Percentiles rank a stretch among this genome's conserved stretches.
These are phyloP conservation scores for Tolypocladium inflatum DNA, from an alignment of 2,329 filamentous ascomycete species.

Conservation along the genomic window DNA sequence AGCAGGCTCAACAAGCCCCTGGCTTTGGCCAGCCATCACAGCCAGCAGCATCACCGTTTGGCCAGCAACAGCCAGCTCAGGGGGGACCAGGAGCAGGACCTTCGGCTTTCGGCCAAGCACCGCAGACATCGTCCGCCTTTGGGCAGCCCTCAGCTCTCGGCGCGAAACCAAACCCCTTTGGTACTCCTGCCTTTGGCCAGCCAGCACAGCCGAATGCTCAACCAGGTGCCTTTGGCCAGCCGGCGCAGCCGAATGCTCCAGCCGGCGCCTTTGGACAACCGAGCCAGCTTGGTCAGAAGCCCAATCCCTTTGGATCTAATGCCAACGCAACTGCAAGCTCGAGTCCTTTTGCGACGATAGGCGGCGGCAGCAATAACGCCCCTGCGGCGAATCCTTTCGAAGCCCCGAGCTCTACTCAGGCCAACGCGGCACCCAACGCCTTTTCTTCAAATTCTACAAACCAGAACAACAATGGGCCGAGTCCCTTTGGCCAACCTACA, in stretches of 20 bases:
- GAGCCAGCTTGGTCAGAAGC: constrained; percentile 24
- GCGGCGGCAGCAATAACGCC: constrained; percentile 9
- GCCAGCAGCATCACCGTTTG: constrained; percentile 23
- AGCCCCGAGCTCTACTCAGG: constrained; percentile 7
- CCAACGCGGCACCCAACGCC: constrained; percentile 4
- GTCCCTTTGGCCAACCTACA: constrained; percentile 12
- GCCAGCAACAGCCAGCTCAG: constrained; percentile 15
- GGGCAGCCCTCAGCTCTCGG: constrained; percentile 29
- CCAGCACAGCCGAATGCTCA: constrained; percentile 19
- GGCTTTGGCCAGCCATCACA: background rate
- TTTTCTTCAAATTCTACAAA: constrained; percentile 4
- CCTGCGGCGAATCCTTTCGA: constrained; percentile 19
- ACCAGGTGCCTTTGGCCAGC: constrained; percentile 21
- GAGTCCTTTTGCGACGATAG: constrained; percentile 14
- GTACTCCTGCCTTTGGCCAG: constrained; percentile 22
- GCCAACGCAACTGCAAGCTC: constrained; percentile 7
- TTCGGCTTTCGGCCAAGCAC: constrained; percentile 26
- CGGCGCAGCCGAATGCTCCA: constrained; percentile 19
- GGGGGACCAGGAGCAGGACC: background rate
- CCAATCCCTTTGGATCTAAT: constrained; percentile 25
- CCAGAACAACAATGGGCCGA: constrained; percentile 6
- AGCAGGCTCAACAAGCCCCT: constrained; percentile 28
- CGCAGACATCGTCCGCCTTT: constrained; percentile 23
- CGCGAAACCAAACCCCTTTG: constrained; percentile 24
- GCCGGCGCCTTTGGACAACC: constrained; percentile 23